These are phyloP conservation scores for Entomophthora muscae DNA, from an alignment of 371 early-diverging fungal genomes.

Conservation along the genomic window DNA sequence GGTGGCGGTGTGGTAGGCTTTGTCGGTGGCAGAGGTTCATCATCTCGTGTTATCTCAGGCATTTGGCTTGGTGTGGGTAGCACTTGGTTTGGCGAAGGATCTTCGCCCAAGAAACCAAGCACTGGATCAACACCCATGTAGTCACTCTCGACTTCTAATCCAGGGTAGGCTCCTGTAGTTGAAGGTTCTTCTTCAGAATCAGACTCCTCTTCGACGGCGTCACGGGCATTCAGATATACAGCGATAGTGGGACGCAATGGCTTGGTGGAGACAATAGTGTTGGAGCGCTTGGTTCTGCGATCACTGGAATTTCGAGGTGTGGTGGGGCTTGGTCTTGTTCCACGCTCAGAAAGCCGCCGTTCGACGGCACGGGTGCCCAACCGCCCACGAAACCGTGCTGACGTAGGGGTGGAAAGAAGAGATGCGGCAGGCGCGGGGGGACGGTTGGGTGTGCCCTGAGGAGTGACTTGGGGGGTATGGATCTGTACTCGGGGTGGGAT, in stretches of 20 bases:
- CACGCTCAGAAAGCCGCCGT: background rate
- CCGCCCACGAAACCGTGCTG: background rate
- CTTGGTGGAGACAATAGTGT: background rate
- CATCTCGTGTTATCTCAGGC: background rate
- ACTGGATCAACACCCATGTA: background rate
- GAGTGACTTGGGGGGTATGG: background rate
- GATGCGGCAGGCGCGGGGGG: background rate
- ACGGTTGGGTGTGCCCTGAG: background rate
- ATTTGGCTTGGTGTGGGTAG: background rate
- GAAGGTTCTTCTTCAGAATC: slow-evolving; percentile 16
- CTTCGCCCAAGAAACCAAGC: background rate
- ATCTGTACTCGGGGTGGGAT: background rate
- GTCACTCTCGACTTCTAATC: background rate
- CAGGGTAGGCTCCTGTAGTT: background rate
- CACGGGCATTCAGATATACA: slow-evolving; percentile 34
- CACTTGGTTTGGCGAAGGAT: background rate
- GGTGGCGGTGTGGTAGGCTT: background rate
- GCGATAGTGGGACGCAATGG: slow-evolving; percentile 24
- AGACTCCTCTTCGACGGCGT: slow-evolving; percentile 33
- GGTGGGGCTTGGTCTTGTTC: background rate
- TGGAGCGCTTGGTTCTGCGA: background rate
- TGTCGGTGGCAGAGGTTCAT: too few relatives aligned
- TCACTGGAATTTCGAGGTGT: background rate
- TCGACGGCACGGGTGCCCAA: background rate
- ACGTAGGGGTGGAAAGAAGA: background rate